Percentiles rank a stretch among this genome's conserved stretches.
Conservation (phyloP, 495 filamentous ascomycete species). For the Hypomontagnella monticulosa region DNA sequence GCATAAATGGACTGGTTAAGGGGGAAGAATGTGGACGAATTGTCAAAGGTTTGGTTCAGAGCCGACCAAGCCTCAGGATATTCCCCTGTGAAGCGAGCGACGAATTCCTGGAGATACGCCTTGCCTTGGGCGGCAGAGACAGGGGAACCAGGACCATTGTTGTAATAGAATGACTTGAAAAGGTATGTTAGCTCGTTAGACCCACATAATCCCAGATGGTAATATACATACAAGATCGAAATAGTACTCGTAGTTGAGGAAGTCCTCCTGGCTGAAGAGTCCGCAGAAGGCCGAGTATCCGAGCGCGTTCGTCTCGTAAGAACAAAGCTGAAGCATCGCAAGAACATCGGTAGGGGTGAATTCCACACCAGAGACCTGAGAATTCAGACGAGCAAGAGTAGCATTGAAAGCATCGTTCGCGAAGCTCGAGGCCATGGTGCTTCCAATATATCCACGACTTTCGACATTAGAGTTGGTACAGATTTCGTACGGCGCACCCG, state of each 20-base stretch:
- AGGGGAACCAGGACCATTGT: slow-evolving; percentile 49
- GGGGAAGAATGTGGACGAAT: slow-evolving; percentile 55
- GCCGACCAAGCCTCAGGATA: slow-evolving; percentile 60
- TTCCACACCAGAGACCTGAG: slow-evolving; percentile 43
- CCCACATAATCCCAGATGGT: not conserved
- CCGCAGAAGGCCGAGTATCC: slow-evolving; percentile 45
- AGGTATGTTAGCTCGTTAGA: slow-evolving; percentile 9
- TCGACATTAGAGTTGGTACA: slow-evolving; percentile 48
- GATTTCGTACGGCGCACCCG: slow-evolving; percentile 45
- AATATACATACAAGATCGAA: slow-evolving; percentile 42
- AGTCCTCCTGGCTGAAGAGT: slow-evolving; percentile 50
- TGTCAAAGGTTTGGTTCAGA: slow-evolving; percentile 60
- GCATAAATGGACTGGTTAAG: slow-evolving; percentile 58
- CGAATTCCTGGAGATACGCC: slow-evolving; percentile 67
- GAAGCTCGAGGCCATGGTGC: slow-evolving; percentile 37
- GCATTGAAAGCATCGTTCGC: slow-evolving; percentile 38
- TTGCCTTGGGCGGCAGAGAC: slow-evolving; percentile 49
- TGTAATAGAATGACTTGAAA: slow-evolving; percentile 47
- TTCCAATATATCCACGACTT: slow-evolving; percentile 45
- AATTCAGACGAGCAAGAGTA: slow-evolving; percentile 42
- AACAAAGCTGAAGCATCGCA: slow-evolving; percentile 46
- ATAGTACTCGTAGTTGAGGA: slow-evolving; percentile 47
- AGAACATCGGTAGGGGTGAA: slow-evolving; percentile 38
- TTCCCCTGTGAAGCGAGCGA: slow-evolving; percentile 64
- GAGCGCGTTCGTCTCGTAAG: slow-evolving; percentile 43